These are phyloP conservation scores for Cyclotella cryptica DNA, from an alignment of 108 stramenopile species.

Conservation along the genomic window DNA sequence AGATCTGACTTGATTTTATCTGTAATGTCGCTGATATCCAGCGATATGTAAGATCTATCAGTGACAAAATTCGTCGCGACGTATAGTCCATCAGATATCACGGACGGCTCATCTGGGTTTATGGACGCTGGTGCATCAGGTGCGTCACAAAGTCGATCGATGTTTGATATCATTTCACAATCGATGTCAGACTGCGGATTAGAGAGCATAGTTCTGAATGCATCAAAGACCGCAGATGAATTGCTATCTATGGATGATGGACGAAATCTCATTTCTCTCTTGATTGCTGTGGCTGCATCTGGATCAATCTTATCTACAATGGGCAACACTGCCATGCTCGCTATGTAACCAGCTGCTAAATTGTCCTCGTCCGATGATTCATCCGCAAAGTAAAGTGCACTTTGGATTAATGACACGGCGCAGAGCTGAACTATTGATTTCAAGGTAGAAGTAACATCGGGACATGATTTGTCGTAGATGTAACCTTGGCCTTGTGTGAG, in stretches of 20 bases:
- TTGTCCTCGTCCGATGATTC: slow-evolving; percentile 32
- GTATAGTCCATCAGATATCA: slow-evolving; percentile 69
- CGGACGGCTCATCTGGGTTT: slow-evolving; percentile 55
- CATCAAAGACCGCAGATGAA: slow-evolving; percentile 22
- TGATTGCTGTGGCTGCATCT: slow-evolving; percentile 12
- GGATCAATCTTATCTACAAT: slow-evolving; percentile 30
- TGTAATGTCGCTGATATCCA: slow-evolving; percentile 72
- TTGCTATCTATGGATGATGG: neutral
- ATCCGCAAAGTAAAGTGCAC: slow-evolving; percentile 50
- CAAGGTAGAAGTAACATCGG: slow-evolving; percentile 30
- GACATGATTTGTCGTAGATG: slow-evolving; percentile 51
- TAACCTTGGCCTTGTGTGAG: slow-evolving; percentile 58
- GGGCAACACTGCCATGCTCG: slow-evolving; percentile 41
- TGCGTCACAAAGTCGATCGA: slow-evolving; percentile 14
- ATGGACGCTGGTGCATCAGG: slow-evolving; percentile 26
- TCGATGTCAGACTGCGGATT: slow-evolving; percentile 30
- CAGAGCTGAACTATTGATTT: slow-evolving; percentile 47
- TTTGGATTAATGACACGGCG: slow-evolving; percentile 68
- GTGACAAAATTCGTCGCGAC: slow-evolving; percentile 76
- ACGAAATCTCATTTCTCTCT: slow-evolving; percentile 29
- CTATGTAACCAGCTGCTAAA: slow-evolving; percentile 36
- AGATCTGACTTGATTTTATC: slow-evolving; percentile 56
- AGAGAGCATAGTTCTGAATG: slow-evolving; percentile 20
- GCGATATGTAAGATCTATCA: slow-evolving; percentile 74
- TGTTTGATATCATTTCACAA: slow-evolving; percentile 28